Evolutionary conservation across 805 yeast species (phyloP).

Genomic region (Tetrapisispora pingtungensis): DNA sequence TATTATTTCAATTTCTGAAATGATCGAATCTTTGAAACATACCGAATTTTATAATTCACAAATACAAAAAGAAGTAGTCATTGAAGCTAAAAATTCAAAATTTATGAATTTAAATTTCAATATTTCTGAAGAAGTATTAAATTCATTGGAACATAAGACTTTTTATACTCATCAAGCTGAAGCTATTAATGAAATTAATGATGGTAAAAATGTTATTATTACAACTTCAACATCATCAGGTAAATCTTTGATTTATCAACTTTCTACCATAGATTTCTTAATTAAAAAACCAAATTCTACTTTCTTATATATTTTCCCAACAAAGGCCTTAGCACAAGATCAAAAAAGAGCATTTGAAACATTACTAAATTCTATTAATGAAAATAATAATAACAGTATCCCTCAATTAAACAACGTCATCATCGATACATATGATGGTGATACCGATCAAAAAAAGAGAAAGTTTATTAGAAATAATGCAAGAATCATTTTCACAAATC

Average conservation of each 20-base stretch:
- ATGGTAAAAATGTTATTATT: conserved; percentile 62
- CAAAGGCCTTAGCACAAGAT: conserved; percentile 96
- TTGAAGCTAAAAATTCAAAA: conserved; percentile 38
- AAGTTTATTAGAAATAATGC: conserved; percentile 48
- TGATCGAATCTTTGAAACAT: conserved; percentile 40
- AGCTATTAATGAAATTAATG: conserved; percentile 53
- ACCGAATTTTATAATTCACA: conserved; percentile 52
- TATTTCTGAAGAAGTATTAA: conserved; percentile 41
- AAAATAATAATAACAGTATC: conserved; percentile 37
- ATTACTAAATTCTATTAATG: conserved; percentile 42
- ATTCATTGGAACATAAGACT: conserved; percentile 40
- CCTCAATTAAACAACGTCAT: conserved; percentile 36
- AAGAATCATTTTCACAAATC: conserved; percentile 83
- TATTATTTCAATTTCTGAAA: conserved; percentile 34
- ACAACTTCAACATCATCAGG: conserved; percentile 97
- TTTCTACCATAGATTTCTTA: conserved; percentile 56
- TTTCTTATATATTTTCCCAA: conserved; percentile 86
- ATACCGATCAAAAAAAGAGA: conserved; percentile 57
- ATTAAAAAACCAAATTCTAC: conserved; percentile 39
- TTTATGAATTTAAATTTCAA: conserved; percentile 35
- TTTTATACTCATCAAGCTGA: conserved; percentile 77
- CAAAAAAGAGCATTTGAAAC: conserved; percentile 73
- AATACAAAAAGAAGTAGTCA: conserved; percentile 42
- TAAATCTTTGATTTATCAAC: conserved; percentile 83
- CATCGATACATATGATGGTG: conserved; percentile 89